Percentiles rank a stretch among this genome's conserved stretches.
Evolutionary conservation across 805 yeast genomes (phyloP).

Genomic region (Metschnikowia cerradonensis): DNA sequence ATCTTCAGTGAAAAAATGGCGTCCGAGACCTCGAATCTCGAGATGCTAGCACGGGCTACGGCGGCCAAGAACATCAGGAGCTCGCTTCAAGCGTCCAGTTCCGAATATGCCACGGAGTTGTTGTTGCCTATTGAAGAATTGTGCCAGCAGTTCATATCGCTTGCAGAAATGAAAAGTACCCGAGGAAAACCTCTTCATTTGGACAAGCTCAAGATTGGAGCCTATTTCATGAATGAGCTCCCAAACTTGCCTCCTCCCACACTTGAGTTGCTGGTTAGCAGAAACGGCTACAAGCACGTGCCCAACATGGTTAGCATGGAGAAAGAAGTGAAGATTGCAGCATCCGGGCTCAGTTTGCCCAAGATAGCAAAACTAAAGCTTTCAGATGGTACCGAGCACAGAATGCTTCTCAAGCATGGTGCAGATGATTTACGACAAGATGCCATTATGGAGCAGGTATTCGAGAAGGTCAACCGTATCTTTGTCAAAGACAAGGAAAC

Average conservation of each 20-base stretch:
- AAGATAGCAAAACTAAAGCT: constrained; percentile 60
- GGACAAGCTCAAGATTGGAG: constrained; percentile 37
- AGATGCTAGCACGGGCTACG: constrained; percentile 44
- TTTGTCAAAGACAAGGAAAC: constrained; percentile 55
- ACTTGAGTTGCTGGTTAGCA: constrained; percentile 37
- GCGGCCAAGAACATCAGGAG: constrained; percentile 49
- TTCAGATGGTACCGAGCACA: constrained; percentile 56
- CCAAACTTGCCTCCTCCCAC: constrained; percentile 71
- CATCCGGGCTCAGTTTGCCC: constrained; percentile 84
- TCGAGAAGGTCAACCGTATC: constrained; percentile 74
- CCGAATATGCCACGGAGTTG: constrained; percentile 23
- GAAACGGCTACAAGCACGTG: constrained; percentile 40
- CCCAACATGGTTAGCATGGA: constrained; percentile 48
- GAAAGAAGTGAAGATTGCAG: constrained; percentile 53
- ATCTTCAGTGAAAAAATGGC: constrained; percentile 40
- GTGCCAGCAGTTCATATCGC: constrained; percentile 45
- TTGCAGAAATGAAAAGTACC: constrained; percentile 46
- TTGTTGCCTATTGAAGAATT: constrained; percentile 47
- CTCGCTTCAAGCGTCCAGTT: constrained; percentile 25
- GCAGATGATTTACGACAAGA: constrained; percentile 93
- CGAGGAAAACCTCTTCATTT: constrained; percentile 31
- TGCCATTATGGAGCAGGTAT: constrained; percentile 96
- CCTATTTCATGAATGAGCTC: constrained; percentile 47
- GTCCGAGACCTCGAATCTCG: constrained; percentile 23
- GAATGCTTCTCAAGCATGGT: constrained; percentile 73